Evolutionary conservation across 495 filamentous ascomycete species (phyloP), one percentile per base, ranked within the genome.

Genomic region (Aspergillus hancockii): DNA sequence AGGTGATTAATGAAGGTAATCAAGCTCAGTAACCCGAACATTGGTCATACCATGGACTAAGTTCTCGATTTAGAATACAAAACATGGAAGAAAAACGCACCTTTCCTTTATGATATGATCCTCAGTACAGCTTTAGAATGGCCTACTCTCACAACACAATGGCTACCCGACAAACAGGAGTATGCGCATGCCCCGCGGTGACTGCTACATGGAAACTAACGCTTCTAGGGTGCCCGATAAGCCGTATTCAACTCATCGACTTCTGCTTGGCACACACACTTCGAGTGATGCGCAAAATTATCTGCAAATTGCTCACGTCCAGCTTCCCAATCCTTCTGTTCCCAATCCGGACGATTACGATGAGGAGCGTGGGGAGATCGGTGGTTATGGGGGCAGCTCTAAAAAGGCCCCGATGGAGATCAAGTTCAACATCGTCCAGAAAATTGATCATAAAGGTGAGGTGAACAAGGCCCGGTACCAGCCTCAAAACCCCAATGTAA

Each of bases 31-130:
- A 36, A 16, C 12, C 14, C 32, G n/a, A 19, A 45, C 25, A 14
- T 12, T 47, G 23, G 23, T n/a, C 13, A n/a, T 14, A 23, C 21
- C 30, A 18, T 46, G 19, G 22, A 50, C 63, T 66, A 64, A 67
- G n/a, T 34, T 19, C 28, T 19, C 49, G 47, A 18, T 10, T 25
- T 69, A 93, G 95, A 98, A 76, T 99, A 99, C 83, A 99, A 99
- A 72, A 96, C 91, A 62, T 99, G 95, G 95, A 99, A 99, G 82
- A 99, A 99, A 83, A 98, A 98, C 75, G 89, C 91, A 62, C 92
- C 93, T 3, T 97, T 97, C 73, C 89, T 99, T 63, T 99, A 99
- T 73, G 95, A 97, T 67, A 87, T 97, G 81, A 93, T 98, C 57
- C 76, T 96, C 31, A 93, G 94, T 66, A 93, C 89, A 49, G 95